phyloP scores from a whole-genome alignment of 129 eudicot species.

The Heracleum sosnowskyi region DNA sequence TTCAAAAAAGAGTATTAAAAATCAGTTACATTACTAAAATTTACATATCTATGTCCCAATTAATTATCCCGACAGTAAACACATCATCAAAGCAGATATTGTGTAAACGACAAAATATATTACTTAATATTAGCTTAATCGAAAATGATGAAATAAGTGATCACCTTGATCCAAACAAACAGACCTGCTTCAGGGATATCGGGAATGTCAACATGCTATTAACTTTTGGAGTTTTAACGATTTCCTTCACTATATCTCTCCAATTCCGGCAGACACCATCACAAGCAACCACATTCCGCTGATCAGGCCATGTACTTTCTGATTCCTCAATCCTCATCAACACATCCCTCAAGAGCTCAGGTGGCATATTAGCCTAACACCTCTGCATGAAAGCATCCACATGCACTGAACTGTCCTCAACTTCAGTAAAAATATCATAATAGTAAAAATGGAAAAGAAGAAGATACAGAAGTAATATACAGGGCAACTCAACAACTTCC shows the following conservation, averaged over 20 bases:
- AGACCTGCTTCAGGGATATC: slow-evolving; percentile 84
- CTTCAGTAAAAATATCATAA: too few relatives aligned
- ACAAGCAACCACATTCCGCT: slow-evolving; percentile 77
- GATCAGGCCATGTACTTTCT: slow-evolving; percentile 57
- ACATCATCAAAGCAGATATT: too few relatives aligned
- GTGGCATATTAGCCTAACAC: slow-evolving; percentile 94
- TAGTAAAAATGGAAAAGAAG: too few relatives aligned
- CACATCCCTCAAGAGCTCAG: slow-evolving; percentile 83
- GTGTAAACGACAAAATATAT: too few relatives aligned
- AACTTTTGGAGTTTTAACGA: slow-evolving; percentile 56
- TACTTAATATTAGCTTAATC: too few relatives aligned
- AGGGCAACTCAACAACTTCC: too few relatives aligned
- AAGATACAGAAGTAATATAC: too few relatives aligned
- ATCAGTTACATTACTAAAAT: too few relatives aligned
- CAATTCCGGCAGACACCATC: slow-evolving; percentile 92
- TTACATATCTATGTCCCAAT: too few relatives aligned
- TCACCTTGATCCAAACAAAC: background rate
- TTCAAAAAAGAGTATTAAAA: too few relatives aligned
- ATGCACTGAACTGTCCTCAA: slow-evolving; percentile 33
- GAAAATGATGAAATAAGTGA: background rate
- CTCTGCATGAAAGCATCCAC: slow-evolving; percentile 79
- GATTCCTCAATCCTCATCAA: slow-evolving; percentile 77
- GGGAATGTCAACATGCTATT: slow-evolving; percentile 80
- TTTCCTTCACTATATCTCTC: slow-evolving; percentile 79
- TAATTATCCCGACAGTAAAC: too few relatives aligned